Conservation (phyloP, 192 early-diverging fungal species). For the Entomortierella parvispora region DNA sequence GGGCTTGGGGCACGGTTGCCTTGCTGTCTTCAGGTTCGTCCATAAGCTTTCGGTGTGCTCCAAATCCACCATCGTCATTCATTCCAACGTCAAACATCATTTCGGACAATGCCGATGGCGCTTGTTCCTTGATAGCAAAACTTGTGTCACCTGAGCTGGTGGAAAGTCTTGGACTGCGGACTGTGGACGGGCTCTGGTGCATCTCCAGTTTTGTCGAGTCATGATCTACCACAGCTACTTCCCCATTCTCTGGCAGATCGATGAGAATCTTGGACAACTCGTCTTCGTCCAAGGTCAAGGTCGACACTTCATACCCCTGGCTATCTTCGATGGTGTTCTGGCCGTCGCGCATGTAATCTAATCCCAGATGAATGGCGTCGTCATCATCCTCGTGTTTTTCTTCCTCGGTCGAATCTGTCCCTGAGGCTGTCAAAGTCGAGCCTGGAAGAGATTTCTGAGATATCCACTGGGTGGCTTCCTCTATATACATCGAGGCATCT, state of each 20-base stretch:
- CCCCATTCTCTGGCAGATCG: slow-evolving; percentile 13
- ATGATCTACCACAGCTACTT: slow-evolving; percentile 1
- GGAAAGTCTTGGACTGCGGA: background rate
- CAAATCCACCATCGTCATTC: slow-evolving; percentile 13
- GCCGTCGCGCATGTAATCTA: slow-evolving; percentile 23
- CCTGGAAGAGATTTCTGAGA: slow-evolving; percentile 35
- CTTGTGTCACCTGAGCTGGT: background rate
- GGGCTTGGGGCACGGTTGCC: background rate
- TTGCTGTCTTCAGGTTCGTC: slow-evolving; percentile 1
- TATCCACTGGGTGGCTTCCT: slow-evolving; percentile 48
- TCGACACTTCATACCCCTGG: slow-evolving; percentile 27
- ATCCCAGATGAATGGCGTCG: slow-evolving; percentile 7
- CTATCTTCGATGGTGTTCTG: slow-evolving; percentile 16
- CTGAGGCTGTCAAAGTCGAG: slow-evolving; percentile 28
- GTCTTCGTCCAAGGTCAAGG: slow-evolving; percentile 18
- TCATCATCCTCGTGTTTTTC: slow-evolving; percentile 23
- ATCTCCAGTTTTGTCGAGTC: background rate
- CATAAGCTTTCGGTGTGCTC: background rate
- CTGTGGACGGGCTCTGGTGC: background rate
- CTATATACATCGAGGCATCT: slow-evolving; percentile 35
- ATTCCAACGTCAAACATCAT: background rate
- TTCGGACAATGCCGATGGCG: background rate
- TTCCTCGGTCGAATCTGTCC: slow-evolving; percentile 49
- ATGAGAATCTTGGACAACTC: slow-evolving; percentile 34
- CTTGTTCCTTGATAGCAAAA: background rate